These are phyloP conservation scores for Paramecium sexaurelia DNA, from an alignment of 73 alveolate genomes.

Conservation along the genomic window DNA sequence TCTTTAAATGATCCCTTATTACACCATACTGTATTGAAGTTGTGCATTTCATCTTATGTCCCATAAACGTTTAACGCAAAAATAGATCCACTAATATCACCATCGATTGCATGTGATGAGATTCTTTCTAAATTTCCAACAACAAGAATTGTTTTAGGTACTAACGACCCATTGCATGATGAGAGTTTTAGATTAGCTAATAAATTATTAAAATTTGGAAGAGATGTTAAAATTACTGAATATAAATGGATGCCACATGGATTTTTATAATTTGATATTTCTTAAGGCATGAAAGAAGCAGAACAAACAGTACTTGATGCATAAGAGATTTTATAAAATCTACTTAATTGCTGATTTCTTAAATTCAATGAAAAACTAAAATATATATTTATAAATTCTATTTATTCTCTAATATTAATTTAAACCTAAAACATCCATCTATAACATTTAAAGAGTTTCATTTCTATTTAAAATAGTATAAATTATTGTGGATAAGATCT, in stretches of 20 bases:
- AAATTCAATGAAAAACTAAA: background rate
- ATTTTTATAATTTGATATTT: conserved; percentile 57
- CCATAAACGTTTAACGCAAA: conserved; percentile 66
- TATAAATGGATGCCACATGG: conserved; percentile 70
- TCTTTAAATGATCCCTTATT: conserved; percentile 81
- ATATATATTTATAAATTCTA: too few species aligned
- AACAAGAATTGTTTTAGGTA: conserved; percentile 75
- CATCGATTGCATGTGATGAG: conserved; percentile 70
- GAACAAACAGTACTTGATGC: conserved; percentile 59
- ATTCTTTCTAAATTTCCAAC: conserved; percentile 68
- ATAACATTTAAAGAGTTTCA: too few species aligned
- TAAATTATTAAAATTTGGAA: conserved; percentile 25
- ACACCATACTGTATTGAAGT: conserved; percentile 77
- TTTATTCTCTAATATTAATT: too few species aligned
- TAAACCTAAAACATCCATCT: too few species aligned
- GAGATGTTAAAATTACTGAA: conserved; percentile 54
- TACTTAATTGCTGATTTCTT: background rate
- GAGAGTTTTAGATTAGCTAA: conserved; percentile 75
- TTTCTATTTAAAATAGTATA: too few species aligned
- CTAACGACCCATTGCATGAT: conserved; percentile 84
- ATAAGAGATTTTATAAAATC: conserved; percentile 7
- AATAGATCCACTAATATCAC: conserved; percentile 73
- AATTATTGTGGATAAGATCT: too few species aligned
- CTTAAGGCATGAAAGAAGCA: conserved; percentile 62
- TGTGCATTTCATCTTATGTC: conserved; percentile 80